Conservation (phyloP, 306 rosid genomes). For the Cicer chorassanicum region DNA sequence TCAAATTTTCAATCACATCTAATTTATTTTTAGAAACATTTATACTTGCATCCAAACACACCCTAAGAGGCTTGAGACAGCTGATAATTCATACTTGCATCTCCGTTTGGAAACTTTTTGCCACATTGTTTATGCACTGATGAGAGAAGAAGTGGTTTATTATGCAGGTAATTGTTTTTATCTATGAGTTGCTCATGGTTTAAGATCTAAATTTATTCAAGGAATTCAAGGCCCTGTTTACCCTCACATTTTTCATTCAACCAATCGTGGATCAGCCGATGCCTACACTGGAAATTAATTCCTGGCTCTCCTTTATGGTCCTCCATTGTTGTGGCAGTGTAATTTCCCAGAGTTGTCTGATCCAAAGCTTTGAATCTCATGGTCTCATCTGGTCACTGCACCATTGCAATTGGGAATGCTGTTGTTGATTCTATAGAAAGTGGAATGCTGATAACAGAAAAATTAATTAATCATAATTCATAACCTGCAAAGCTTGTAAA, state of each 20-base stretch:
- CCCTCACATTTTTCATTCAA: slow-evolving; percentile 22
- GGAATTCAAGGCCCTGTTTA: slow-evolving; percentile 34
- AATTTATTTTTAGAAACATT: no score
- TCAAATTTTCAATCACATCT: no score
- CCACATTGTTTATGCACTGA: background rate
- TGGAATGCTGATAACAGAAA: slow-evolving; percentile 37
- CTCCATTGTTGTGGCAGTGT: slow-evolving; percentile 31
- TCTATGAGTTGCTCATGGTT: slow-evolving; percentile 31
- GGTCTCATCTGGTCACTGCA: slow-evolving; percentile 19
- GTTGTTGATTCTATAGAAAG: slow-evolving; percentile 39
- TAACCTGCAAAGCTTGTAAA: slow-evolving; percentile 30
- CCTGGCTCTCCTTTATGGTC: slow-evolving; percentile 38
- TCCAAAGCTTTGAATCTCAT: slow-evolving; percentile 22
- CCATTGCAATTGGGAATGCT: slow-evolving; percentile 40
- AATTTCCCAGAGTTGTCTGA: slow-evolving; percentile 37
- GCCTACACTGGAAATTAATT: slow-evolving; percentile 40
- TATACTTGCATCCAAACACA: no score
- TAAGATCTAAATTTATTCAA: slow-evolving; percentile 41
- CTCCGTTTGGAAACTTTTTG: background rate
- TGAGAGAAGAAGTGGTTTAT: slow-evolving; percentile 4
- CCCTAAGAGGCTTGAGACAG: background rate
- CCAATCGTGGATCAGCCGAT: slow-evolving; percentile 28
- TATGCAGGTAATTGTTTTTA: slow-evolving; percentile 30
- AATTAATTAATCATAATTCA: slow-evolving; percentile 23
- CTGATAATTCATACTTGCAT: background rate